Evolutionary conservation across 2,329 filamentous ascomycete genomes (phyloP).

Genomic region (Arthrobotrys conoides): DNA sequence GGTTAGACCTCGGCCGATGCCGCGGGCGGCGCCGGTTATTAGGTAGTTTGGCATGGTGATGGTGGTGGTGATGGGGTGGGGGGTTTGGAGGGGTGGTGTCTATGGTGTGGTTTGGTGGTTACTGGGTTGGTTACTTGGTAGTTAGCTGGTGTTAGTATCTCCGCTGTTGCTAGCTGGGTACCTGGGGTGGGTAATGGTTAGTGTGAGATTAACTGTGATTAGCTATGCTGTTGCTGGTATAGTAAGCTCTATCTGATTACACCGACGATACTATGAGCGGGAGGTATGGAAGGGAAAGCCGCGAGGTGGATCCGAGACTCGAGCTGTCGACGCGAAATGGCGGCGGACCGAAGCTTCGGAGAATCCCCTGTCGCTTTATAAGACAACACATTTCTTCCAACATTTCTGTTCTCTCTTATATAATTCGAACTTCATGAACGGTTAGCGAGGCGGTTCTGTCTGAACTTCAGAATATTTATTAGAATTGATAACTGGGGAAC

Average conservation of each 20-base stretch:
- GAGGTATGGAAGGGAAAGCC: background rate
- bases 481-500: background rate
- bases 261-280: background rate
- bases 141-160: no score
- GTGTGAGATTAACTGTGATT: no score
- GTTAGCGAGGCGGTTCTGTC: background rate
- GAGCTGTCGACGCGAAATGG: background rate
- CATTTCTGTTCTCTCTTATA: background rate
- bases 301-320: conserved; percentile 29
- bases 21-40: conserved; percentile 67
- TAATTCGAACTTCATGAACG: background rate
- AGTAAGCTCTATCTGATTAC: background rate
- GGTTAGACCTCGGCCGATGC: conserved; percentile 67
- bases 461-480: background rate
- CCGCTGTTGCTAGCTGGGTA: no score
- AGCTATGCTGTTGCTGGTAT: background rate
- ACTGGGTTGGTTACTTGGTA: no score
- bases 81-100: background rate
- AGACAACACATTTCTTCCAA: conserved; percentile 23
- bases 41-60: conserved; percentile 64
- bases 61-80: background rate
- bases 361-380: conserved; percentile 24
- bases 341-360: conserved; percentile 56
- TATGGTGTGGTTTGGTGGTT: background rate
- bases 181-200: no score